These are phyloP conservation scores for Elsinoe arachidis DNA, from an alignment of 2,329 filamentous ascomycete species.

Conservation along the genomic window DNA sequence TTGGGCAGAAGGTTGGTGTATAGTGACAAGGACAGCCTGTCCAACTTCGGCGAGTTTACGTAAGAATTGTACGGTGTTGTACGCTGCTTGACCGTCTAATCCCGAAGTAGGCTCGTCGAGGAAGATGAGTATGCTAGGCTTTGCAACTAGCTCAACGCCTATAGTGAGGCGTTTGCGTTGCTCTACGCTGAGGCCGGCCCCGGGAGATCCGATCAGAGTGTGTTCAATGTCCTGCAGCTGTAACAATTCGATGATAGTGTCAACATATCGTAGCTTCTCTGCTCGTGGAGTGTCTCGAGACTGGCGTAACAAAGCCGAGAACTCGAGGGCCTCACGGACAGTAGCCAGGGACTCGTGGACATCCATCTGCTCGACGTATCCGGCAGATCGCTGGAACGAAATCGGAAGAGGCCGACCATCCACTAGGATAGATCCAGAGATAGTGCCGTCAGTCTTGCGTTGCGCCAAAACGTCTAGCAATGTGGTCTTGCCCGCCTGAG, in stretches of 20 bases:
- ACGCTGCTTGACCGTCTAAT: slow-evolving; percentile 62
- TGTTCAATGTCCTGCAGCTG: slow-evolving; percentile 59
- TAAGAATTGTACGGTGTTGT: slow-evolving; percentile 71
- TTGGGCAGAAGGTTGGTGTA: slow-evolving; percentile 80
- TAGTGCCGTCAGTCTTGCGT: slow-evolving; percentile 52
- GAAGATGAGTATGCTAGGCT: slow-evolving; percentile 67
- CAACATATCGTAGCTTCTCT: slow-evolving; percentile 57
- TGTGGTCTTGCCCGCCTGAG: slow-evolving; percentile 57
- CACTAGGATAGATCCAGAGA: slow-evolving; percentile 59
- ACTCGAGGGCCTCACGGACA: slow-evolving; percentile 47
- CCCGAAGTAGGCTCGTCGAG: slow-evolving; percentile 72
- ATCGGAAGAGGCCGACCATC: slow-evolving; percentile 49
- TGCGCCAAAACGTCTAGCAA: slow-evolving; percentile 48
- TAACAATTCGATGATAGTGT: slow-evolving; percentile 55
- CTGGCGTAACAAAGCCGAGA: slow-evolving; percentile 50
- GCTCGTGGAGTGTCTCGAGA: slow-evolving; percentile 44
- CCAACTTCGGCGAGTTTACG: slow-evolving; percentile 68
- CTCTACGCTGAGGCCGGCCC: slow-evolving; percentile 56
- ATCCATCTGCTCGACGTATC: slow-evolving; percentile 60
- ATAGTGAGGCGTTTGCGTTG: slow-evolving; percentile 61
- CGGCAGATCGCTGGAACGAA: slow-evolving; percentile 56
- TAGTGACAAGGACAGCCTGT: slow-evolving; percentile 83
- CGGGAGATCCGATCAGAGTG: slow-evolving; percentile 54
- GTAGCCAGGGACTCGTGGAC: too few species aligned
- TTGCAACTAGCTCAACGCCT: slow-evolving; percentile 51